These are phyloP conservation scores for Candida lessepsii DNA, from an alignment of 805 yeast species.

Conservation along the genomic window DNA sequence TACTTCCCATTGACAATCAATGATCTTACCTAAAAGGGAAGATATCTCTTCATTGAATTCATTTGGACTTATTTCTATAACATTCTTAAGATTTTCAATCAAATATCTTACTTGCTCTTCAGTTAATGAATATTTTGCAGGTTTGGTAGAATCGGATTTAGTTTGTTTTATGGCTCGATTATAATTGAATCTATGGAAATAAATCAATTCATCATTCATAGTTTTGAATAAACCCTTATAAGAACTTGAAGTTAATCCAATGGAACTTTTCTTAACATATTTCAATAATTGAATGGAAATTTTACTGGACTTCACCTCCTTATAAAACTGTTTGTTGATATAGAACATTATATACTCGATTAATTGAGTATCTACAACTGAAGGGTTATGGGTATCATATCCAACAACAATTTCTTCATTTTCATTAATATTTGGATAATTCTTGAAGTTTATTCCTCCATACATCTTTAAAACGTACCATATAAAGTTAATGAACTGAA, in stretches of 20 bases:
- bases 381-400: slow-evolving; percentile 4
- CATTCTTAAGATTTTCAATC: not conserved
- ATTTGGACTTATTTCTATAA: not conserved
- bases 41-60: not conserved
- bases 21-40: not conserved
- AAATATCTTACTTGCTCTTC: slow-evolving; percentile 5
- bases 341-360: slow-evolving; percentile 36
- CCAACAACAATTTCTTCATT: slow-evolving; percentile 5
- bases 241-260: not conserved
- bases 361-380: slow-evolving; percentile 27
- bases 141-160: not conserved
- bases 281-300: slow-evolving; percentile 6
- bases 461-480: slow-evolving; percentile 35
- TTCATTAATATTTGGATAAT: slow-evolving; percentile 7
- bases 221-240: slow-evolving; percentile 1
- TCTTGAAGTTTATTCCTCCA: slow-evolving; percentile 27
- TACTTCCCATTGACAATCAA: slow-evolving; percentile 4
- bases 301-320: slow-evolving; percentile 6
- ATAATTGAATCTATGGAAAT: slow-evolving; percentile 9
- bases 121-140: not conserved
- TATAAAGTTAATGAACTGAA: slow-evolving; percentile 28
- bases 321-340: slow-evolving; percentile 18
- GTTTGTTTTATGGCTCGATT: slow-evolving; percentile 4
- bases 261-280: not conserved
- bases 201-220: slow-evolving; percentile 7